phyloP scores from a whole-genome alignment of 106 monocot genomes.

The Dactylorhiza incarnata region DNA sequence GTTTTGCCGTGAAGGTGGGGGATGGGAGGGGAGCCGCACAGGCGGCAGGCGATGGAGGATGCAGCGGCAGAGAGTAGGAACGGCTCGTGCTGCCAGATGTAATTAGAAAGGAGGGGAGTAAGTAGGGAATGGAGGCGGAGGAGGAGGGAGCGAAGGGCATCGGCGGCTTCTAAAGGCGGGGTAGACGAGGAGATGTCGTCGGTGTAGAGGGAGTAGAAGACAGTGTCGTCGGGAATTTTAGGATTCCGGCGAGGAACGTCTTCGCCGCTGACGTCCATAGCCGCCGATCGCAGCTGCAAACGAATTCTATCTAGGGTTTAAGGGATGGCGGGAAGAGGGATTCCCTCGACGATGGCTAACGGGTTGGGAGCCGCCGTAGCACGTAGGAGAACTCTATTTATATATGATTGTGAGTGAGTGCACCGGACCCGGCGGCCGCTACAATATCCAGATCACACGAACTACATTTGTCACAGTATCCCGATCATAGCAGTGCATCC shows the following conservation, averaged over 20 bases:
- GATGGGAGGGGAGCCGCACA: constrained; percentile 25
- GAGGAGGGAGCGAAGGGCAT: constrained; percentile 24
- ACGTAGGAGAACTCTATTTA: too few species aligned
- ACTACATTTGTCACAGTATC: too few species aligned
- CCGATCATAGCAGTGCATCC: too few species aligned
- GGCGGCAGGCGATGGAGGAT: constrained; percentile 16
- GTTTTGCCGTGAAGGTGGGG: constrained; percentile 76
- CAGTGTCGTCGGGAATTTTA: constrained; percentile 30
- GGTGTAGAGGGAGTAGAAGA: constrained; percentile 43
- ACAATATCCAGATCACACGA: too few species aligned
- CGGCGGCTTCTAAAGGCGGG: background rate
- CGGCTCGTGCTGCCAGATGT: constrained; percentile 78
- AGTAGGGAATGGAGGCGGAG: constrained; percentile 21
- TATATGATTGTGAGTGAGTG: too few species aligned
- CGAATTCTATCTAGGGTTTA: too few species aligned
- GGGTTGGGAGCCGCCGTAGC: too few species aligned
- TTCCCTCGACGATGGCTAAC: too few species aligned
- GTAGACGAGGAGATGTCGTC: constrained; percentile 16
- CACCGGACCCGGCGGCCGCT: too few species aligned
- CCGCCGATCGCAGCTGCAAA: too few species aligned
- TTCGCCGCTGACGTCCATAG: constrained; percentile 5
- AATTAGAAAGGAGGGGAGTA: constrained; percentile 23
- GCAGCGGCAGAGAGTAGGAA: constrained; percentile 38
- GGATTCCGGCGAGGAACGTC: constrained; percentile 14
- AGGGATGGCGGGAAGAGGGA: too few species aligned